Evolutionary conservation across 495 filamentous ascomycete genomes (phyloP).

Genomic region (Neurospora cerealis): DNA sequence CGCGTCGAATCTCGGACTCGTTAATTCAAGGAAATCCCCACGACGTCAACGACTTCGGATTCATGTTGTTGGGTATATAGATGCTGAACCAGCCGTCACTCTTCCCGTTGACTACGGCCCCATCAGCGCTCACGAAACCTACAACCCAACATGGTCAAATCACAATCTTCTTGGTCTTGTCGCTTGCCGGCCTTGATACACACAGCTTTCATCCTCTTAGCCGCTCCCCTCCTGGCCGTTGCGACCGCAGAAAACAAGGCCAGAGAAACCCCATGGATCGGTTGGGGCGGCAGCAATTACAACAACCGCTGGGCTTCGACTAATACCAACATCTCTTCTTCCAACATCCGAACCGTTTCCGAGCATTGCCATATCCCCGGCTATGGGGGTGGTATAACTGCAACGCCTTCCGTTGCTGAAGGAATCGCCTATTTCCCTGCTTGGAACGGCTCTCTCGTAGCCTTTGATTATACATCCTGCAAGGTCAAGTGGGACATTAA

Average conservation of each 20-base stretch:
- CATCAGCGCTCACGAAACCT: background rate
- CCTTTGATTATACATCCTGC: constrained; percentile 25
- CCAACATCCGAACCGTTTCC: constrained; percentile 8
- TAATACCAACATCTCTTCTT: constrained; percentile 12
- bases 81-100: background rate
- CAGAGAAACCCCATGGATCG: constrained; percentile 1
- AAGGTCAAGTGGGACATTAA: constrained; percentile 24
- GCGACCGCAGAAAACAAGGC: background rate
- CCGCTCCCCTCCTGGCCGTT: background rate
- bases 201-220: background rate
- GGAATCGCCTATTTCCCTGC: constrained; percentile 27
- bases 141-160: background rate
- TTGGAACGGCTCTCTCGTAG: constrained; percentile 26
- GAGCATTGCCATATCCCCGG: constrained; percentile 9
- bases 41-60: background rate
- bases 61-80: background rate
- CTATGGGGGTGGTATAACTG: constrained; percentile 18
- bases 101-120: background rate
- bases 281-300: constrained; percentile 4
- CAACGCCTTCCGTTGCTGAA: constrained; percentile 18
- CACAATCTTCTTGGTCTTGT: background rate
- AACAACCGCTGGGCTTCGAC: constrained; percentile 22
- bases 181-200: background rate
- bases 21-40: background rate
- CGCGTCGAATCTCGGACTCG: background rate